Percentiles rank a stretch among this genome's conserved stretches.
phyloP scores from a whole-genome alignment of 106 monocot species.

The Alisma plantagoaquatica region DNA sequence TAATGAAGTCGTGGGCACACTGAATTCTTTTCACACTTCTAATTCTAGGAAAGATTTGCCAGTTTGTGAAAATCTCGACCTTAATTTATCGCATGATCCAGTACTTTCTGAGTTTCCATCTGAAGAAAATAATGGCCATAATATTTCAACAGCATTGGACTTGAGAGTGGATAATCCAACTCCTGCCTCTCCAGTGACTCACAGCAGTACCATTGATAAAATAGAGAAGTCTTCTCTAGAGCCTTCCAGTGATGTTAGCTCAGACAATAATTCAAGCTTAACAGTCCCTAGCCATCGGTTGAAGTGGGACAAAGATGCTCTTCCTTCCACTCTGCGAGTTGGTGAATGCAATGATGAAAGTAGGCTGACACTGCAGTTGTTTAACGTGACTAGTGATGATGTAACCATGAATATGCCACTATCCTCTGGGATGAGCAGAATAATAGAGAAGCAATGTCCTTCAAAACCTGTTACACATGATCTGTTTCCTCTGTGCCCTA shows the following conservation, averaged over 20 bases:
- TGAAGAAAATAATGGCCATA: not conserved
- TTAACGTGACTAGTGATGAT: conserved; percentile 41
- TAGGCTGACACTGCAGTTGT: conserved; percentile 54
- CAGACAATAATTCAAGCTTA: conserved; percentile 11
- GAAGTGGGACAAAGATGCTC: not conserved
- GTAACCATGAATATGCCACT: conserved; percentile 42
- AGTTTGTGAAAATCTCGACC: conserved; percentile 43
- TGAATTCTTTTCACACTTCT: too few relatives aligned
- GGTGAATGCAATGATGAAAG: conserved; percentile 15
- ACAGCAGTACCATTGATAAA: conserved; percentile 42
- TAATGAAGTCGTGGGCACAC: too few relatives aligned
- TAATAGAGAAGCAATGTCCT: conserved; percentile 58
- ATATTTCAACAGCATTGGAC: conserved; percentile 45
- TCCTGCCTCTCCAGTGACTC: conserved; percentile 32
- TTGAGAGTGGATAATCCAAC: conserved; percentile 57
- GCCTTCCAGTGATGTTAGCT: conserved; percentile 29
- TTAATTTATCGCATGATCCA: conserved; percentile 54
- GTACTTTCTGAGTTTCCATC: conserved; percentile 19
- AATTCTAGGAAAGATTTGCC: too few relatives aligned
- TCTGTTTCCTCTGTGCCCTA: conserved; percentile 46
- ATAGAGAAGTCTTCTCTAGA: conserved; percentile 12
- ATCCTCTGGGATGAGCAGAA: conserved; percentile 73
- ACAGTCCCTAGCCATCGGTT: conserved; percentile 3
- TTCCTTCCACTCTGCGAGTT: conserved; percentile 7
- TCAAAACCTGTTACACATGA: conserved; percentile 53